These are phyloP conservation scores for Asterochloris erici DNA, from an alignment of 139 green algal genomes.

Conservation along the genomic window DNA sequence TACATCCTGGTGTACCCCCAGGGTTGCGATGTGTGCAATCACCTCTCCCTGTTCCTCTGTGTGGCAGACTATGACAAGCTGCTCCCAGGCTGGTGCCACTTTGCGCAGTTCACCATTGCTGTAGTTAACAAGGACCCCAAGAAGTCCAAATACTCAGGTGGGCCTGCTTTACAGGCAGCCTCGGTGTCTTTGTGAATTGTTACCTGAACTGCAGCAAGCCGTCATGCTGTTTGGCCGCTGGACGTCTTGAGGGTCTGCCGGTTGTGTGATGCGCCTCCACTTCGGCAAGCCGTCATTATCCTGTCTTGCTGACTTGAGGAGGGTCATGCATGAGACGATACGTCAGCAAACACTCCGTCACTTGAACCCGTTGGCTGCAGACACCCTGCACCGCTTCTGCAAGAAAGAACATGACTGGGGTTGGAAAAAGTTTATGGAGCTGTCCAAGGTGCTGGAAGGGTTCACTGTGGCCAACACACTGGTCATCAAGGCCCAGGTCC, in stretches of 20 bases:
- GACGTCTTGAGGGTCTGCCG: no score
- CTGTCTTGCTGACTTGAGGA: neutral
- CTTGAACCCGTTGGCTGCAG: conserved; percentile 29
- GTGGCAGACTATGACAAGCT: conserved; percentile 99
- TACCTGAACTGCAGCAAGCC: no score
- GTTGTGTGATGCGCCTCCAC: neutral
- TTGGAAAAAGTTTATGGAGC: conserved; percentile 99
- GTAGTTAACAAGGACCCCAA: conserved; percentile 98
- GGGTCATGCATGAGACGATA: no score
- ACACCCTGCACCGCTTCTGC: conserved; percentile 98
- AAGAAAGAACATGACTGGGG: conserved; percentile 99
- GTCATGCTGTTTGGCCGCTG: no score
- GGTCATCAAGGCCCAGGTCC: conserved; percentile 96
- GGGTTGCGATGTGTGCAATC: conserved; percentile 96
- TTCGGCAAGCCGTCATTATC: neutral
- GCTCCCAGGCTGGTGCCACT: conserved; percentile 95
- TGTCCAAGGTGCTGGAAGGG: conserved; percentile 84
- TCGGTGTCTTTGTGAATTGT: no score
- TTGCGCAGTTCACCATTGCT: conserved; percentile 99
- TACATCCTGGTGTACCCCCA: conserved; percentile 98
- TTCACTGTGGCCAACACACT: conserved; percentile 86
- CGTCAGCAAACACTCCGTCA: no score
- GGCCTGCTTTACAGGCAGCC: neutral
- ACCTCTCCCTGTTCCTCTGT: conserved; percentile 97
- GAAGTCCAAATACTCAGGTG: conserved; percentile 94